Conservation (phyloP, 31 red algal genomes). For the Odonthalia washingtoniensis region DNA sequence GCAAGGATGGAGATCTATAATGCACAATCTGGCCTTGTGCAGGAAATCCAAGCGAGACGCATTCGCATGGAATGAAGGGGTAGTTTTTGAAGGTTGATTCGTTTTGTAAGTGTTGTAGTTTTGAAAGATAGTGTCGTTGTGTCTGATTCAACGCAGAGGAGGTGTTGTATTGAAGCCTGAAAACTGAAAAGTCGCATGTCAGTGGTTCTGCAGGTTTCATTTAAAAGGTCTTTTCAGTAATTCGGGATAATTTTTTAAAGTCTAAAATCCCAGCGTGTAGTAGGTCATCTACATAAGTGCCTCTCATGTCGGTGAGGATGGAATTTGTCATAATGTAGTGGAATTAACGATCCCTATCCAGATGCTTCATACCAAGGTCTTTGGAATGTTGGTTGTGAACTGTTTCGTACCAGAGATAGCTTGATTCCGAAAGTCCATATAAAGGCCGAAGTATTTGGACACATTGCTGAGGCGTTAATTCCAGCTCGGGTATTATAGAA, state of each 20-base stretch:
- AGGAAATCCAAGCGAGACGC: constrained; percentile 44
- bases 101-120: constrained; percentile 11
- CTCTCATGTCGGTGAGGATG: constrained; percentile 10
- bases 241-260: not conserved
- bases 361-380: constrained; percentile 18
- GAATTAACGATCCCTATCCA: constrained; percentile 42
- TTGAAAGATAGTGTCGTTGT: constrained; percentile 10
- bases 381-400: constrained; percentile 27
- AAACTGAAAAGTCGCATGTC: constrained; percentile 18
- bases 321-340: not conserved
- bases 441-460: constrained; percentile 38
- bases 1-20: constrained; percentile 36
- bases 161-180: not conserved
- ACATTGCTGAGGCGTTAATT: no score
- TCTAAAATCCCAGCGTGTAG: not conserved
- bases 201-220: not conserved
- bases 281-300: constrained; percentile 46
- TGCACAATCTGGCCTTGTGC: constrained; percentile 15
- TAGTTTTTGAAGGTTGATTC: not conserved
- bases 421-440: constrained; percentile 47
- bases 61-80: constrained; percentile 10
- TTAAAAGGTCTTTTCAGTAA: not conserved
- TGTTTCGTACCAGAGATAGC: constrained; percentile 41
- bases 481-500: constrained; percentile 27
- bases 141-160: not conserved